Evolutionary conservation across 2,329 filamentous ascomycete species (phyloP).

Genomic region (Calonectria fujianensis): DNA sequence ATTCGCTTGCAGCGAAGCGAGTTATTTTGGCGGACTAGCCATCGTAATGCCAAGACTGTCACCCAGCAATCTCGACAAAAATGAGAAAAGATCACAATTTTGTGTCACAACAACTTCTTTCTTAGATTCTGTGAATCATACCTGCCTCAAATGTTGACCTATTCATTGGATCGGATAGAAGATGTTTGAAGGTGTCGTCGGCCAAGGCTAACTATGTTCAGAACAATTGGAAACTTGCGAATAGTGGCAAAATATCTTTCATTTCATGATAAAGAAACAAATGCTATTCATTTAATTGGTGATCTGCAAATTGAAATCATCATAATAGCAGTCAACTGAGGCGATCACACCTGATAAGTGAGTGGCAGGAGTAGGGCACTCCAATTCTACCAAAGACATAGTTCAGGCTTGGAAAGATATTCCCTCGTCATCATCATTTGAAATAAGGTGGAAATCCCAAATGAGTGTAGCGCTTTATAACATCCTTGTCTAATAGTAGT

Average conservation of each 20-base stretch:
- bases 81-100: neutral
- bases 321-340: neutral
- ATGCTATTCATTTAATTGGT: neutral
- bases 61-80: neutral
- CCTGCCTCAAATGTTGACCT: neutral
- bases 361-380: neutral
- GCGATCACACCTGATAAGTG: too few relatives aligned
- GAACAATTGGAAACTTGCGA: neutral
- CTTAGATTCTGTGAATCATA: neutral
- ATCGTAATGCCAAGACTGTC: neutral
- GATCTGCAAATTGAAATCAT: too few relatives aligned
- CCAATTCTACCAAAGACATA: neutral
- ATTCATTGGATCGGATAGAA: neutral
- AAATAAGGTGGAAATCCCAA: neutral
- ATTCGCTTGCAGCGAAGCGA: neutral
- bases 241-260: neutral
- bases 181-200: neutral
- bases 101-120: neutral
- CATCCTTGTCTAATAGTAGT: neutral
- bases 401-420: neutral
- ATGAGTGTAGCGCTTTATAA: neutral
- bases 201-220: neutral
- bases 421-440: neutral
- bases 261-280: rapidly evolving
- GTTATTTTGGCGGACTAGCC: neutral